A percentile compares a stretch with the other conserved stretches of the same genome.
Conservation (phyloP, 495 filamentous ascomycete genomes). For the Neurospora sublineolata region DNA sequence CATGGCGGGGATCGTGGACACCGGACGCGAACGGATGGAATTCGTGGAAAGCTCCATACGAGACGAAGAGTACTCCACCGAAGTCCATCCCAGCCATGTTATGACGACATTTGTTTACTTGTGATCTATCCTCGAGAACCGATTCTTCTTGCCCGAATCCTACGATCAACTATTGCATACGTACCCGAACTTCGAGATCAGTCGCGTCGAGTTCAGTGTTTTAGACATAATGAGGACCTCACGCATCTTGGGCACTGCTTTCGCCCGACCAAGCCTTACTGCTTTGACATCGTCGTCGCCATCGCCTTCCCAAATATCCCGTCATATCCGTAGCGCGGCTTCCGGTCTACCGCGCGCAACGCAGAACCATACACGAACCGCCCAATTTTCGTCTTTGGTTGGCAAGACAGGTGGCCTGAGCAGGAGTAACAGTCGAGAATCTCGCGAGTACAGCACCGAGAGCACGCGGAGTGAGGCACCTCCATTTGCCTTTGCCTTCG, state of each 20-base stretch:
- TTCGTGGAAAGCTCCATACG: neutral
- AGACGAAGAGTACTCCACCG: neutral
- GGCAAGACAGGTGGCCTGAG: neutral
- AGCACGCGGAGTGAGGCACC: slow-evolving; percentile 8
- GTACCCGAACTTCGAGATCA: neutral
- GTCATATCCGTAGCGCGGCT: neutral
- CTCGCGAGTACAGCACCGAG: neutral
- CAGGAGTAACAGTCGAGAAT: neutral
- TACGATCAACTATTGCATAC: neutral
- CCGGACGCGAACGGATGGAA: neutral
- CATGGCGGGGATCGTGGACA: neutral
- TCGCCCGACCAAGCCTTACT: neutral
- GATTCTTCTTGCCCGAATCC: neutral
- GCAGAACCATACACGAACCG: neutral
- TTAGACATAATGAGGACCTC: neutral
- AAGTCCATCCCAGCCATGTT: neutral
- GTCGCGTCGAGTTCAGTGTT: neutral
- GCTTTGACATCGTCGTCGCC: neutral
- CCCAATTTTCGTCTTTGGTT: neutral
- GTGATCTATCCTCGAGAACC: neutral
- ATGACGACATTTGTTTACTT: neutral
- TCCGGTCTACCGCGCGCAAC: neutral
- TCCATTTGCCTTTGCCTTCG: slow-evolving; percentile 27
- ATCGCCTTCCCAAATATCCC: neutral
- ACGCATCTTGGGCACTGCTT: neutral